Evolutionary conservation across 2,329 filamentous ascomycete species (phyloP).

Genomic region (Pyrenophora seminiperda): DNA sequence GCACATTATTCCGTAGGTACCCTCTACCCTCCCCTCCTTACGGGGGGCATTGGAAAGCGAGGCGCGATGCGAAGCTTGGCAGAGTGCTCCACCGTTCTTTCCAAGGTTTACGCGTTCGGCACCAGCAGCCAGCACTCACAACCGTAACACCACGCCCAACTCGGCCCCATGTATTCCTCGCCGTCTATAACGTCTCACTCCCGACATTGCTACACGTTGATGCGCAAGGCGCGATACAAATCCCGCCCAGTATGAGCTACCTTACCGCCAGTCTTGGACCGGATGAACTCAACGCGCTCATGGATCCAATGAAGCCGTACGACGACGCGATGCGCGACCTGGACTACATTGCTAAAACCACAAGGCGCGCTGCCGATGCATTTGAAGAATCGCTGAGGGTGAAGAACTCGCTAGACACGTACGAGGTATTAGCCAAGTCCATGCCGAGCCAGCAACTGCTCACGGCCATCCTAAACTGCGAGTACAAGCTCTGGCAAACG

Average conservation of each 20-base stretch:
- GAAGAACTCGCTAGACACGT: slow-evolving; percentile 41
- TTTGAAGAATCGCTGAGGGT: slow-evolving; percentile 26
- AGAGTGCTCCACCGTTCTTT: slow-evolving; percentile 12
- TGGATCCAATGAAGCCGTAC: slow-evolving; percentile 25
- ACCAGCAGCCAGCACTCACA: slow-evolving; percentile 17
- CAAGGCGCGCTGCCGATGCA: not conserved
- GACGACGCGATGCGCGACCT: slow-evolving; percentile 20
- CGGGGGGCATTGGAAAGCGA: not conserved
- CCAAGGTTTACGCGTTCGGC: slow-evolving; percentile 19
- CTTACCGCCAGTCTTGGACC: slow-evolving; percentile 29
- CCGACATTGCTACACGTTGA: slow-evolving; percentile 17
- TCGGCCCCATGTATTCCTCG: slow-evolving; percentile 26
- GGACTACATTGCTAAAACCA: slow-evolving; percentile 6
- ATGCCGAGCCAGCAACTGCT: slow-evolving; percentile 31
- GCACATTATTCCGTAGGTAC: too few species aligned
- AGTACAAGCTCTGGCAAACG: slow-evolving; percentile 43
- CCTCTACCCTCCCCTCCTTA: too few species aligned
- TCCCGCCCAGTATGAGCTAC: slow-evolving; percentile 33
- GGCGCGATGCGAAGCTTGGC: slow-evolving; percentile 14
- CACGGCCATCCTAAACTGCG: slow-evolving; percentile 42
- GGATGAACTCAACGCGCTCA: slow-evolving; percentile 31
- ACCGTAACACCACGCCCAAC: slow-evolving; percentile 22
- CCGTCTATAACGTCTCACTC: slow-evolving; percentile 11
- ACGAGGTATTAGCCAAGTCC: slow-evolving; percentile 25
- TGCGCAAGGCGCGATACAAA: slow-evolving; percentile 26